Base-by-base conservation (phyloP, 1,284 basidiomycete genomes). In the Sanghuangporus sanghuang region DNA sequence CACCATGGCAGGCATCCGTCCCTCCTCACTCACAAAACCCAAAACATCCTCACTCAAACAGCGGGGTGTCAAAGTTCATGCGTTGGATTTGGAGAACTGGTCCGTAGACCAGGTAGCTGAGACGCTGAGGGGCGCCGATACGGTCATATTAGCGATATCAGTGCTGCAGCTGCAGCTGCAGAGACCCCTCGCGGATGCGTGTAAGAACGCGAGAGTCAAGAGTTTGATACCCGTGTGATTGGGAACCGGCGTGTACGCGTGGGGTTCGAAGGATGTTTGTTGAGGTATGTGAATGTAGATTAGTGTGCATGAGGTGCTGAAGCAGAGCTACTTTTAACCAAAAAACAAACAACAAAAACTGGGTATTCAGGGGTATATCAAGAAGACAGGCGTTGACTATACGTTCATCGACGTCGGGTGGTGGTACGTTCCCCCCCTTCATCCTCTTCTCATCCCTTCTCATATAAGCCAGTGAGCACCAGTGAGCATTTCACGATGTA, bases 331-430 rank as follows among this genome's bases (percentile, higher is more conserved):
- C n/a, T n/a, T n/a, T n/a, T n/a, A n/a, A n/a, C n/a, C n/a, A n/a
- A n/a, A n/a, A n/a, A n/a, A n/a, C n/a, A n/a, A n/a, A n/a, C n/a
- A n/a, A n/a, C n/a, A n/a, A n/a, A n/a, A n/a, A n/a, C n/a, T 57
- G 3, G 38, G 0, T 6, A 53, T 63, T 6, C 60, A 52, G 8
- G 53, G 62, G 6, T 61, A 57, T 46, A 46, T 67, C 40, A 59
- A 59, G 36, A 52, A 60, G 6, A 38, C 54, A 11, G 66, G 66
- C 6, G 9, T 67, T 11, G 52, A 46, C 2, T 63, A 66, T 35
- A 67, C 66, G 27, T 61, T 67, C 42, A 61, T 67, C 16, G 64
- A 66, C 57, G 58, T 67, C 18, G 66, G 66, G 4, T 63, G 61
- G 53, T 67, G 64, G 64, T 66, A 35, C 53, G 48, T 23, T 53